Conservation (phyloP, 2,329 filamentous ascomycete species). For the Bipolaris bicolor region DNA sequence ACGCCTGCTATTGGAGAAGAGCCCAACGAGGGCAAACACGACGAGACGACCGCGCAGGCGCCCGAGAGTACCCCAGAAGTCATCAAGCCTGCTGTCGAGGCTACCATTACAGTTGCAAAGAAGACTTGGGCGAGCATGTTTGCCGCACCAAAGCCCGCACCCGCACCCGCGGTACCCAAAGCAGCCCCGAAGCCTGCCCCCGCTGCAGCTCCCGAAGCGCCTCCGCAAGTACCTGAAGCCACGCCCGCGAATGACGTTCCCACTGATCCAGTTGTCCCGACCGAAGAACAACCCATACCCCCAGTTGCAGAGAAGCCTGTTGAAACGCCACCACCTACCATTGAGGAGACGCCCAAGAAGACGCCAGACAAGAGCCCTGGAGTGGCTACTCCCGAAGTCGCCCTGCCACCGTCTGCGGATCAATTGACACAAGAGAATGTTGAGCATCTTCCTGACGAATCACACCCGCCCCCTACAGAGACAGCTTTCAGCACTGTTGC, state of each 20-base stretch:
- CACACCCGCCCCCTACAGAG: constrained; percentile 75
- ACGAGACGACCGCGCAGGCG: constrained; percentile 26
- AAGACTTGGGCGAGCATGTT: constrained; percentile 64
- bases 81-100: constrained; percentile 25
- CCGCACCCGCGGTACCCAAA: constrained; percentile 51
- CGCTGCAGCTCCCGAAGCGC: constrained; percentile 48
- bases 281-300: constrained; percentile 51
- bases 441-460: constrained; percentile 84
- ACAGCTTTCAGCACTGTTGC: constrained; percentile 89
- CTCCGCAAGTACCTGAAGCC: constrained; percentile 40
- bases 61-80: constrained; percentile 25
- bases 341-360: constrained; percentile 36
- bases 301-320: constrained; percentile 48
- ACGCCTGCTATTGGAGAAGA: constrained; percentile 46
- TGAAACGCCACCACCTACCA: constrained; percentile 35
- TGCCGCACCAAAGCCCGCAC: constrained; percentile 57
- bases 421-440: constrained; percentile 91
- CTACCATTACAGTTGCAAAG: constrained; percentile 49
- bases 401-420: constrained; percentile 73
- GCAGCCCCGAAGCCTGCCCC: constrained; percentile 42
- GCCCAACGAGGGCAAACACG: constrained; percentile 30
- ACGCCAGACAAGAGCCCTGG: constrained; percentile 51
- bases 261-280: constrained; percentile 45
- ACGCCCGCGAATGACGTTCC: constrained; percentile 49
- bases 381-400: constrained; percentile 58